Conservation (phyloP, 108 stramenopile species). For the Heterococcus sp. region DNA sequence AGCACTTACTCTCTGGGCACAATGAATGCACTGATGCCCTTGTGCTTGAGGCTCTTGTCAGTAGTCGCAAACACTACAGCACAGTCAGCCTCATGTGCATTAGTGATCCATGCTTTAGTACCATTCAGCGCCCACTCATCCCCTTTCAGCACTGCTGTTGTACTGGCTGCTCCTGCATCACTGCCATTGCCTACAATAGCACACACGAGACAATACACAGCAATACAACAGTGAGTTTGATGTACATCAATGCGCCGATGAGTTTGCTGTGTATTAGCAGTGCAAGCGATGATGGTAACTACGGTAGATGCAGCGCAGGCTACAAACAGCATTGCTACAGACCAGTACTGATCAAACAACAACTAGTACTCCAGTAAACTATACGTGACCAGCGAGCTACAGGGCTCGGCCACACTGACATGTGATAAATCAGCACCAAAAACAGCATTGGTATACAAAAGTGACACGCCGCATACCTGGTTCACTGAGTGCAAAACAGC, state of each 20-base stretch:
- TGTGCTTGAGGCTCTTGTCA: constrained; percentile 92
- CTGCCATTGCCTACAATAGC: constrained; percentile 67
- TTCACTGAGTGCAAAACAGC: constrained; percentile 83
- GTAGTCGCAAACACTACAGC: constrained; percentile 96
- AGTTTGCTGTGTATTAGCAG: too few species aligned
- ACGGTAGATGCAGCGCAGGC: neutral
- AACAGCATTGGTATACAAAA: neutral
- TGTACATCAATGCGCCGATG: too few species aligned
- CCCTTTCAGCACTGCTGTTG: constrained; percentile 69
- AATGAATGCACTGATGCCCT: constrained; percentile 21
- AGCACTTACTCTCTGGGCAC: neutral
- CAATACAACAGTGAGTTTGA: neutral
- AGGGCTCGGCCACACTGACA: neutral
- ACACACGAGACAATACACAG: neutral
- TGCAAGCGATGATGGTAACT: too few species aligned
- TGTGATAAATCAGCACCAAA: neutral
- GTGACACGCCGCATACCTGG: too few species aligned
- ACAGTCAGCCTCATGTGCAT: constrained; percentile 83
- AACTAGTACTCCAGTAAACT: too few species aligned
- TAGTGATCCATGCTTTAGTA: constrained; percentile 98
- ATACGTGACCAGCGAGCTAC: neutral
- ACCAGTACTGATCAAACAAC: too few species aligned
- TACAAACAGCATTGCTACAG: too few species aligned
- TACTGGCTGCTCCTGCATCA: constrained; percentile 88
- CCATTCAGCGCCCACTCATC: constrained; percentile 86